A percentile compares a stretch with the other conserved stretches of the same genome.
phyloP scores from a whole-genome alignment of 805 yeast genomes.

The Vanderwaltozyma yarrowii region DNA sequence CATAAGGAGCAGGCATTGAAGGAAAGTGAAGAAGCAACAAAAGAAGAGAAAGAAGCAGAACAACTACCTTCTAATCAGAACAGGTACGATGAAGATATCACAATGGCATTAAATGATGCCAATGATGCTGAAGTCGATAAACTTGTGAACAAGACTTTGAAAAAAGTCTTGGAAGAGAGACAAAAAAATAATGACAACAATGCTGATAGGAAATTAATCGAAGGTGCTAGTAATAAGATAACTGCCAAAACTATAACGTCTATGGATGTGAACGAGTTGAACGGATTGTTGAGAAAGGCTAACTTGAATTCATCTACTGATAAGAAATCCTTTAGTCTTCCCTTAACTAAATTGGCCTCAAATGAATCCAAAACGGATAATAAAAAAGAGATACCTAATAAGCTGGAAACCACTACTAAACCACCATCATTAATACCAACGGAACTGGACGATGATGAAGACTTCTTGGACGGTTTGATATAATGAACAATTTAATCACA shows the following conservation, averaged over 20 bases:
- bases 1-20: constrained; percentile 15
- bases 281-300: too few relatives aligned
- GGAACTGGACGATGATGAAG: constrained; percentile 17
- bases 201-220: too few relatives aligned
- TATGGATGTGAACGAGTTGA: too few relatives aligned
- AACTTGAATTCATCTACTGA: too few relatives aligned
- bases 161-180: constrained; percentile 5
- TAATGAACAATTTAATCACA: background rate
- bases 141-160: constrained; percentile 9
- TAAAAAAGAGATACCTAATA: too few relatives aligned
- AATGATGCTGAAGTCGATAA: constrained; percentile 5
- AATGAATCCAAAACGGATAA: too few relatives aligned
- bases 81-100: constrained; percentile 16
- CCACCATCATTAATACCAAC: constrained; percentile 12
- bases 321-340: too few relatives aligned
- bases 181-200: background rate
- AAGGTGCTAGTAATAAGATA: too few relatives aligned
- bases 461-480: constrained; percentile 20
- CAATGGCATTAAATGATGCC: constrained; percentile 7
- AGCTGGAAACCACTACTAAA: too few relatives aligned
- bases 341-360: too few relatives aligned
- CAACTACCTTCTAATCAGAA: constrained; percentile 13
- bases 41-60: constrained; percentile 9
- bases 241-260: too few relatives aligned
- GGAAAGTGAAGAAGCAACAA: constrained; percentile 11